Percentiles rank a stretch among this genome's conserved stretches.
phyloP scores from a whole-genome alignment of 225 moss, liverwort and hornwort genomes.

The Ulota crispa region DNA sequence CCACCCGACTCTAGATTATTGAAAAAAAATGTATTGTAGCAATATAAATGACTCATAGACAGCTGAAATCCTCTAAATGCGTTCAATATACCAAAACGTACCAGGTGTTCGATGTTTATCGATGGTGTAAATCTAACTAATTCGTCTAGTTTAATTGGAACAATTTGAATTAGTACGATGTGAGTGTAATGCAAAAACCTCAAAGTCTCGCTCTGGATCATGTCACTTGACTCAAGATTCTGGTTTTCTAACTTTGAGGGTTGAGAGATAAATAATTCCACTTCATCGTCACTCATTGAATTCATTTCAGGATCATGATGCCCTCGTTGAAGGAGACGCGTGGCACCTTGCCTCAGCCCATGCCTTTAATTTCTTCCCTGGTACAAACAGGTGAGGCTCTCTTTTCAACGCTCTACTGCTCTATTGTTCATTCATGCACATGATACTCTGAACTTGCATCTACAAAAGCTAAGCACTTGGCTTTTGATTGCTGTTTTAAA shows the following conservation, averaged over 20 bases:
- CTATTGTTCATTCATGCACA: neutral
- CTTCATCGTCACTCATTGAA: neutral
- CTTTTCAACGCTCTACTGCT: neutral
- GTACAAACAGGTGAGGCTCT: constrained; percentile 73
- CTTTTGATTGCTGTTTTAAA: neutral
- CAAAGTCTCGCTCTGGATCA: neutral
- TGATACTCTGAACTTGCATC: neutral
- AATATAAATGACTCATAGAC: neutral
- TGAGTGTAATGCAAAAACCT: neutral
- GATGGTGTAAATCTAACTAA: neutral
- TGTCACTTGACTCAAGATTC: neutral
- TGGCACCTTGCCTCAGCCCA: constrained; percentile 81
- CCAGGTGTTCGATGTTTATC: neutral
- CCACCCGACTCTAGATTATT: neutral
- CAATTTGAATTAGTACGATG: neutral
- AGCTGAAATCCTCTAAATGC: neutral
- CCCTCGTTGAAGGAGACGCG: constrained; percentile 66
- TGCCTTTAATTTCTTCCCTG: constrained; percentile 93
- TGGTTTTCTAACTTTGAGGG: neutral
- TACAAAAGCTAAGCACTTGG: neutral
- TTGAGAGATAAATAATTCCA: neutral
- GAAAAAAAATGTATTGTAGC: neutral
- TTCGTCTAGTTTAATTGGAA: neutral
- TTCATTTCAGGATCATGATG: constrained; percentile 66
- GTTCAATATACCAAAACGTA: neutral